phyloP scores from a whole-genome alignment of 2,329 filamentous ascomycete species.

The Cryphonectria japonica region DNA sequence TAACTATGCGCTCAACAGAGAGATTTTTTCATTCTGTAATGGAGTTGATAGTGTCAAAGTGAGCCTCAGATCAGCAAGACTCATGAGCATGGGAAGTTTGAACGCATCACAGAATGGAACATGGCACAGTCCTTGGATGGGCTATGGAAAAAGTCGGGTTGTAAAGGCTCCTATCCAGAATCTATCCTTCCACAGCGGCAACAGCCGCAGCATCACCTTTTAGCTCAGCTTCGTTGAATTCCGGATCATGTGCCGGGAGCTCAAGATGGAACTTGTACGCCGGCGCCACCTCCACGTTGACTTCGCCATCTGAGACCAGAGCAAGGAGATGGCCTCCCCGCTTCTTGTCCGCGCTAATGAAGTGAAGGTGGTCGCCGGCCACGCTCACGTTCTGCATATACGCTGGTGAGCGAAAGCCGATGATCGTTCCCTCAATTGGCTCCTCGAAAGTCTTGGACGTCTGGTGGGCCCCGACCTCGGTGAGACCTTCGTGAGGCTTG shows the following conservation, averaged over 20 bases:
- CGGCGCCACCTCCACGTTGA: constrained; percentile 36
- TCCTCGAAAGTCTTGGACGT: constrained; percentile 36
- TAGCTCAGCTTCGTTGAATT: constrained; percentile 39
- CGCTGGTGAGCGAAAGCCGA: constrained; percentile 40
- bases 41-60: neutral
- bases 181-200: constrained; percentile 38
- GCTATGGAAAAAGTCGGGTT: neutral
- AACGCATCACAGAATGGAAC: neutral
- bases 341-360: constrained; percentile 39
- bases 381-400: constrained; percentile 42
- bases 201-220: constrained; percentile 37
- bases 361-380: constrained; percentile 41
- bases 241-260: constrained; percentile 39
- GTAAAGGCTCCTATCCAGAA: neutral
- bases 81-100: neutral
- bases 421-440: constrained; percentile 35
- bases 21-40: neutral
- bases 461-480: constrained; percentile 38
- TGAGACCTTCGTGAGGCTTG: constrained; percentile 35
- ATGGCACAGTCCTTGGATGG: neutral
- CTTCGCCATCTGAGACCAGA: constrained; percentile 38
- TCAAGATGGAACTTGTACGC: constrained; percentile 39
- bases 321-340: constrained; percentile 40
- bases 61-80: too few relatives aligned
- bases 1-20: neutral